These are phyloP conservation scores for Paraconiothyrium sp. DNA, from an alignment of 2,329 filamentous ascomycete genomes.

Conservation along the genomic window DNA sequence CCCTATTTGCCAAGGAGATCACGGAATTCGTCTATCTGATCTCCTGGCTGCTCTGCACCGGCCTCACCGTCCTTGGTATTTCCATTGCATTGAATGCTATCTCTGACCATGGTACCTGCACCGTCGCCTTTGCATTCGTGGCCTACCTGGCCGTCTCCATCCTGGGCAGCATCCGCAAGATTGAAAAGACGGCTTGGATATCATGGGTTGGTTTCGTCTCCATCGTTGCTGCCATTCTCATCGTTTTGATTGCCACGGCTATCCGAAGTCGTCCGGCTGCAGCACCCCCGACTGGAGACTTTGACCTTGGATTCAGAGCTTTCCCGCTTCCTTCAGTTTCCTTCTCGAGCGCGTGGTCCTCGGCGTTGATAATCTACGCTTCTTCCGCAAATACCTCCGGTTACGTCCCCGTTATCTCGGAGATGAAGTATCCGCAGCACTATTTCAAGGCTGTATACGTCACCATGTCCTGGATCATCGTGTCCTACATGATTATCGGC, in stretches of 20 bases:
- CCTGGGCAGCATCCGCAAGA: slow-evolving; percentile 65
- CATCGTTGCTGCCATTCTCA: slow-evolving; percentile 66
- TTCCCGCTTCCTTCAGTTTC: slow-evolving; percentile 66
- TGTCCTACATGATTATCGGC: slow-evolving; percentile 66
- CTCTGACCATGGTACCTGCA: slow-evolving; percentile 66
- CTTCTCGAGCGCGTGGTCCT: slow-evolving; percentile 60
- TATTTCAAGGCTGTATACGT: slow-evolving; percentile 69
- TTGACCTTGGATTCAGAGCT: slow-evolving; percentile 65
- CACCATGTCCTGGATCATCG: slow-evolving; percentile 67
- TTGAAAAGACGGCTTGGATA: slow-evolving; percentile 69
- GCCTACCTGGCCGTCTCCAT: slow-evolving; percentile 61
- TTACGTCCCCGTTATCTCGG: slow-evolving; percentile 71
- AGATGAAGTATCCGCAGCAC: slow-evolving; percentile 68
- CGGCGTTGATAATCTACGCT: slow-evolving; percentile 65
- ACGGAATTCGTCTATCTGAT: no score
- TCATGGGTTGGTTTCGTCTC: slow-evolving; percentile 68
- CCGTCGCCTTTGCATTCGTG: slow-evolving; percentile 66
- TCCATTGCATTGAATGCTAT: slow-evolving; percentile 69
- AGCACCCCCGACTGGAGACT: slow-evolving; percentile 66
- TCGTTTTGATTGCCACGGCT: slow-evolving; percentile 67
- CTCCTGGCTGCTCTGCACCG: slow-evolving; percentile 54
- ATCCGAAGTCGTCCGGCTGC: slow-evolving; percentile 64
- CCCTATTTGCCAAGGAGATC: no score
- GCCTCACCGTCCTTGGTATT: slow-evolving; percentile 67
- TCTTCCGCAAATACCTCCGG: slow-evolving; percentile 67